Base-by-base conservation (phyloP, 1,284 basidiomycete species). In the Abortiporus biennis region DNA sequence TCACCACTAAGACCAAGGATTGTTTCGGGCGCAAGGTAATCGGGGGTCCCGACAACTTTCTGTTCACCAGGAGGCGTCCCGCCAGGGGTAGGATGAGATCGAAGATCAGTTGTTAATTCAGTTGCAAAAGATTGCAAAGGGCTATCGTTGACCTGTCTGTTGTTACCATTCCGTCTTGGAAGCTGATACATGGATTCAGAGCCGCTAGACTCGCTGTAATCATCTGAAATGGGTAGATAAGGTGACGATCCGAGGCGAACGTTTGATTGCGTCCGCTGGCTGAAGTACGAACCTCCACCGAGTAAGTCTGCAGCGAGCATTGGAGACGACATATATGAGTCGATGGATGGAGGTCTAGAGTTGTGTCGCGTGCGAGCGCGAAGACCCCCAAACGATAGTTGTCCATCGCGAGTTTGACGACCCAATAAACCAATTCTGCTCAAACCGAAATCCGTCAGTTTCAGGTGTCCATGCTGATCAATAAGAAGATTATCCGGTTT, bases 401-500 rank as follows among this genome's bases (percentile, higher is more conserved):
- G 80, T 35, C 74, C 71, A 56, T 87, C 89, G 27, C 89, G 84
- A 17, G 93, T 93, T 62, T 99, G 96, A 57, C 96, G 90, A 40
- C 95, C 94, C 15, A 99, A 74, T 22, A 99, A 71, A 80, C 96
- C 96, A 53, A 98, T 97, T 57, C 93, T 83, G 49, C 93, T 97
- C 19, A 99, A 69, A 45, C 96, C 96, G 63, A 99, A 99, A 65
- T 99, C 96, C 17, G 95, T 98, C 24, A 99, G 76, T 65, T 98
- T 98, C 52, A 99, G 72, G 59, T 99, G 95, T 8, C 95, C 95
- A 52, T 92, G 86, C 38, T 91, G 80, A 64, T 99, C 94, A 54
- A 99, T 98, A 29, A 99, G 84, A 35, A 98, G 66, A 60, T 99
- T 99, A 67, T 99, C 95, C 9, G 95, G 95, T 62, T 99, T 99